Evolutionary conservation across 257 asterid species (phyloP).

Genomic region (Paraleonurus japonicus): DNA sequence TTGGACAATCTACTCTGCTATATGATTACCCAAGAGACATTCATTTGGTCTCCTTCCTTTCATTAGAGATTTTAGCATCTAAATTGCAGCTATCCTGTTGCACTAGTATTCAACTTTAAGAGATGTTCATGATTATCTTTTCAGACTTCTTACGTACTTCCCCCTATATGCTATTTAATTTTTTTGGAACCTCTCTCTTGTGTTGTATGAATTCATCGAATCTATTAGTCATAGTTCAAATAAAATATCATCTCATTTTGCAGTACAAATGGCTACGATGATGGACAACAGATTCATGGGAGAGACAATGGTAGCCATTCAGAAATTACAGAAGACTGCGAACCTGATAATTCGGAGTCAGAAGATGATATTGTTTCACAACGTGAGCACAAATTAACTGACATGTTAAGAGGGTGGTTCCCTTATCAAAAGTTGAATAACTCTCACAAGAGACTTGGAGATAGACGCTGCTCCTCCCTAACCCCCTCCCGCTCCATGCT

Average conservation of each 20-base stretch:
- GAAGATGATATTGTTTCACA: constrained; percentile 24
- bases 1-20: background rate
- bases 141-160: background rate
- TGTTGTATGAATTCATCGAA: background rate
- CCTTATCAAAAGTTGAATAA: constrained; percentile 44
- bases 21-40: no score
- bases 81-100: no score
- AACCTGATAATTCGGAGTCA: constrained; percentile 25
- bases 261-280: constrained; percentile 30
- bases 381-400: constrained; percentile 38
- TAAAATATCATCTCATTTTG: constrained; percentile 9
- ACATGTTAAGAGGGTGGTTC: constrained; percentile 53
- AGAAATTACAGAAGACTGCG: constrained; percentile 25
- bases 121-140: background rate
- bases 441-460: constrained; percentile 31
- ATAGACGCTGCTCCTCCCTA: constrained; percentile 32
- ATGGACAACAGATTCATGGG: constrained; percentile 22
- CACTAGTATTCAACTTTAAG: background rate
- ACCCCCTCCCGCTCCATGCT: constrained; percentile 22
- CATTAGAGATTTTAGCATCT: background rate
- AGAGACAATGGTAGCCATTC: constrained; percentile 9
- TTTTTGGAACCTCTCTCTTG: background rate
- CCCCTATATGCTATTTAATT: background rate
- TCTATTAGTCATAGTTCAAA: background rate
- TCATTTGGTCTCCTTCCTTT: background rate